Evolutionary conservation across 225 moss, liverwort and hornwort species (phyloP).

Genomic region (Physcomitrium patens): DNA sequence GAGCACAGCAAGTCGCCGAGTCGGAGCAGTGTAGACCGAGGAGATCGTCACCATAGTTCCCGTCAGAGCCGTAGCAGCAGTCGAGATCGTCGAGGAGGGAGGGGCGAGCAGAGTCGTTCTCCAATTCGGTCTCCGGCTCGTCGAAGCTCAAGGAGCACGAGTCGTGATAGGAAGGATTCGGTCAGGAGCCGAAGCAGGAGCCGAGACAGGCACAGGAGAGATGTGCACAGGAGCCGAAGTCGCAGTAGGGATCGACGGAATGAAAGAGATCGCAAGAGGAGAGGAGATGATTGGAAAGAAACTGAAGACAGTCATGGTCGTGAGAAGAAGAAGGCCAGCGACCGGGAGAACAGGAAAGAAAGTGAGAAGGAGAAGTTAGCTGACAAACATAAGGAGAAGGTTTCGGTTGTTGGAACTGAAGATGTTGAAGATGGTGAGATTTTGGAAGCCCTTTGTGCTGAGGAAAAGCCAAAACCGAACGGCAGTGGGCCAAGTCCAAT

Average conservation of each 20-base stretch:
- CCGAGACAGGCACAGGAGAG: conserved; percentile 56
- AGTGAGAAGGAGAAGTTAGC: conserved; percentile 49
- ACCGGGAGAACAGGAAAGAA: conserved; percentile 45
- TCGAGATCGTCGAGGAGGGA: conserved; percentile 49
- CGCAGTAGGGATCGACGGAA: conserved; percentile 66
- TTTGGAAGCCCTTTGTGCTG: conserved; percentile 51
- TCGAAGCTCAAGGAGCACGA: conserved; percentile 60
- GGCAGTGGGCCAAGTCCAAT: conserved; percentile 34
- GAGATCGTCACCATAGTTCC: conserved; percentile 49
- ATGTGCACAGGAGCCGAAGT: conserved; percentile 62
- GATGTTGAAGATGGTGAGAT: conserved; percentile 90
- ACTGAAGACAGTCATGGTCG: conserved; percentile 41
- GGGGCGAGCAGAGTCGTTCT: conserved; percentile 49
- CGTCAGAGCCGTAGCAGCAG: conserved; percentile 58
- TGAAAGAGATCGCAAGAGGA: conserved; percentile 55
- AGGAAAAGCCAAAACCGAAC: conserved; percentile 37
- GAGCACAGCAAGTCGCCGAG: conserved; percentile 56
- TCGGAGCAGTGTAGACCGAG: conserved; percentile 49
- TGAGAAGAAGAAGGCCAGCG: conserved; percentile 61
- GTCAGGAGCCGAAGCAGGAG: conserved; percentile 67
- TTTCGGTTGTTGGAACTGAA: conserved; percentile 41
- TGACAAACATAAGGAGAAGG: conserved; percentile 42
- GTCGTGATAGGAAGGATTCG: conserved; percentile 54
- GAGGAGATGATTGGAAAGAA: conserved; percentile 53
- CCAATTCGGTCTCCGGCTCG: conserved; percentile 43